Evolutionary conservation across 2,329 filamentous ascomycete species (phyloP), one percentile per base, ranked within the genome.

Genomic region (Hymenoscyphus infarciens): DNA sequence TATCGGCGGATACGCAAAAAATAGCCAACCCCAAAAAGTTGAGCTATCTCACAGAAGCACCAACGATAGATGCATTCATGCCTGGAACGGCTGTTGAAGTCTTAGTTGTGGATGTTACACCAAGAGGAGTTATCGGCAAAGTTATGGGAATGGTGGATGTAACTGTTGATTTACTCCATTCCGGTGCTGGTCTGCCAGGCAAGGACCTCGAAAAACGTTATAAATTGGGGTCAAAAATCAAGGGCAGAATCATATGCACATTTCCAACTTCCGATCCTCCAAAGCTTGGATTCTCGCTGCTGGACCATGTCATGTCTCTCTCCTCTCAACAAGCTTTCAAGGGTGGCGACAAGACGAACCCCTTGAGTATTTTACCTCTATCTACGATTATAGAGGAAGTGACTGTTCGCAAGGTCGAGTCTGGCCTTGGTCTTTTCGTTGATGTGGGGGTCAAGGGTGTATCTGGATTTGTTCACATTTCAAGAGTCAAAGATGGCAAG

Each of bases 401-500:
- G 62, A 92, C 86, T 42, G 87, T 99, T 7, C 83, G 87, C 60
- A 89, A 89, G 68, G 91, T 97, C 2, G 90, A 96, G 68, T 81
- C 87, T 5, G 87, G 88, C 2, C 84, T 94, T 64, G 96, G 95
- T 60, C 80, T 97, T 2, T 97, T 96, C 71, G 82, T 93, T 16
- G 85, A 90, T 68, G 77, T 94, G 29, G 87, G 87, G 2, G 77
- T 88, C 5, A 80, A 83, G 49, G 84, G 87, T 33, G 80, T 94
- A 2, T 80, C 85, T n/a, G 91, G 91, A 10, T 99, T 97, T 72
- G 92, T 96, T 25, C 95, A 99, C 75, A 96, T 99, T 67, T 99
- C 95, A 0, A 86, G 91, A 67, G 84, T 99, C 65, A 90, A 94
- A 63, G 94, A 99, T 74, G 88, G 89, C 68, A 96, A 95, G 75